Evolutionary conservation across 1,139 yeast genomes (phyloP), one percentile per base, ranked within the genome.

Genomic region (Zygosaccharomyces pseudobailii): DNA sequence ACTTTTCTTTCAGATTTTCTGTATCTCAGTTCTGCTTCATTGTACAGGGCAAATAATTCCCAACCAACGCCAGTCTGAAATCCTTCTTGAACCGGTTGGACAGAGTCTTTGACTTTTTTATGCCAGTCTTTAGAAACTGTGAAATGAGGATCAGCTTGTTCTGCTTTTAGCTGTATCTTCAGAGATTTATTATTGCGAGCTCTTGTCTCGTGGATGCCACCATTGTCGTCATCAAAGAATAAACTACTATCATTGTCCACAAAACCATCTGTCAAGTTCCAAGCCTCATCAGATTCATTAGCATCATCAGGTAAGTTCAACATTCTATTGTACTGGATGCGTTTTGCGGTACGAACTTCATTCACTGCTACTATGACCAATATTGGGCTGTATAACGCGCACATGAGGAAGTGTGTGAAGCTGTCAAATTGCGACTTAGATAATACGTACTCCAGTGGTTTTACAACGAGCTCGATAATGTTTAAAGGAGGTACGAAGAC

Each of bases 401-500:
- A 61, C 89, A 87, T 82, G 30, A 84, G 72, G 44, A 65, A 67
- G 55, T 78, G 71, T 53, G 76, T 79, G 41, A 82, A 38, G 2
- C 57, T 45, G 33, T 61, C 62, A 36, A 68, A 62, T 6, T 54
- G 57, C 24, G 50, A 57, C 6, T 43, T 36, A 2, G 60, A 42
- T 9, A 58, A 21, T 6, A 55, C 9, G 13, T 37, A 44, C 25
- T 68, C 53, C 6, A 56, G 13, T 36, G 73, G 84, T 56, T 51
- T 69, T 44, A 83, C 62, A 3, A 74, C 42, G 3, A 82, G 43
- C 63, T 88, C 96, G 51, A 88, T 68, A 55, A 88, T 65, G 62
- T 88, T 88, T 53, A 87, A 74, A 6, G 96, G 96, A 5, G 96
- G 94, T 27, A 87, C 90, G 62, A 81, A 88, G 39, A 87, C 86